Evolutionary conservation across 2,329 filamentous ascomycete genomes (phyloP), one percentile per base, ranked within the genome.

Genomic region (Arthroderma sp.): DNA sequence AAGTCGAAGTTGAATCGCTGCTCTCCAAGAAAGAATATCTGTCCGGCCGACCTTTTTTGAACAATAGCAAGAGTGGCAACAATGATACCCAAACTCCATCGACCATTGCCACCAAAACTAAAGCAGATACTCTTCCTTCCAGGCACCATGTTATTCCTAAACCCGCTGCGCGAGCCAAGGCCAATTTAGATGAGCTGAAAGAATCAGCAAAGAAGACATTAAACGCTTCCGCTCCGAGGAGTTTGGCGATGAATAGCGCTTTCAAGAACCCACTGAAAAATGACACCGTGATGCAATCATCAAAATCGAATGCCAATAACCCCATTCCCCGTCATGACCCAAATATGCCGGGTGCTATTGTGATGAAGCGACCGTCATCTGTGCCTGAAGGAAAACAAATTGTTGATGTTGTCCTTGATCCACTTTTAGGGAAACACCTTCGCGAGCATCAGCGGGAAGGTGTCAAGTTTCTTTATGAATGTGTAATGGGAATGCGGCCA

Each of bases 351-450:
- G 74, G 73, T 37, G 78, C 81, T 1, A 59, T 85, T 29, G 71
- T 85, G 4, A 84, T 85, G 80, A 77, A 74, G 55, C 66, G 78
- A 29, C 79, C 77, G 1, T 63, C 57, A 22, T 60, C 63, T 8
- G 69, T 68, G 39, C 74, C 77, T 0, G 72, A 71, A 47, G 80
- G 78, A 1, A 82, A 78, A 55, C 73, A 77, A 43, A 67, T 83
- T 40, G 80, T 85, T 1, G 81, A 85, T 59, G 81, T 85, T 1
- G 81, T 85, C 0, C 70, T 85, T 3, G 81, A 85, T 58, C 81
- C 81, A 1, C 61, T 81, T 7, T 57, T 85, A 10, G 65, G 68
- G 5, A 77, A 75, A 50, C 71, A 78, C 51, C 64, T 85, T 6
- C 73, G 80, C 29, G 73, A 75, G 8, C 81, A 85, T 57, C 81